Conservation (phyloP, 208 protist genomes). For the Crithidia bombi region DNA sequence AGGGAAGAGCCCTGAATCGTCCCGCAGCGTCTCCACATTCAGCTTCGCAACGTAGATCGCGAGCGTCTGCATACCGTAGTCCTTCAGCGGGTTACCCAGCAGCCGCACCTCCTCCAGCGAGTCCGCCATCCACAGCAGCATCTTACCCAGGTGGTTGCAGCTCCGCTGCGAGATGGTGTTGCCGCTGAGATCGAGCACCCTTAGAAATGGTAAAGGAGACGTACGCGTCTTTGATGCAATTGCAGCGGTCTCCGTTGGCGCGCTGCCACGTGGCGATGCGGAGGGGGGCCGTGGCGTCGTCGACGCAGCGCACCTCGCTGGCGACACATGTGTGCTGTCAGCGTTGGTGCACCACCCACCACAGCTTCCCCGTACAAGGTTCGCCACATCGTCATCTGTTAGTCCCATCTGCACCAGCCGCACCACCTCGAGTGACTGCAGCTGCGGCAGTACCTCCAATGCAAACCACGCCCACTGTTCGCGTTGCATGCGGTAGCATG, state of each 20-base stretch:
- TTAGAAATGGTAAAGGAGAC: slow-evolving; percentile 36
- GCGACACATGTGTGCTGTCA: background rate
- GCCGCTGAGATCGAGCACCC: slow-evolving; percentile 70
- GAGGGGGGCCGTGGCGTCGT: background rate
- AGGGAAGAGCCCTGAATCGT: slow-evolving; percentile 52
- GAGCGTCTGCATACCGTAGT: slow-evolving; percentile 83
- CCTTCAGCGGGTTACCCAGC: slow-evolving; percentile 61
- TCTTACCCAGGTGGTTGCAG: slow-evolving; percentile 63
- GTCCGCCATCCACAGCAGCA: slow-evolving; percentile 64
- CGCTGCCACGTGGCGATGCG: background rate
- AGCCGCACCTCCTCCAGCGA: slow-evolving; percentile 71
- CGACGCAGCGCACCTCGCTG: background rate
- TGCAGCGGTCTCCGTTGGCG: background rate
- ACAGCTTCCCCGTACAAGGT: slow-evolving; percentile 51
- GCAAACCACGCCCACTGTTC: slow-evolving; percentile 78
- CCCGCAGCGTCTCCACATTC: slow-evolving; percentile 32
- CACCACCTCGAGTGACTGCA: slow-evolving; percentile 52
- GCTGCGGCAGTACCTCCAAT: slow-evolving; percentile 56
- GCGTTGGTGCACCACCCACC: slow-evolving; percentile 1
- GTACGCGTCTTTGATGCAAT: background rate
- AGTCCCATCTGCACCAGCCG: slow-evolving; percentile 54
- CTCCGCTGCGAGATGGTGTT: slow-evolving; percentile 73
- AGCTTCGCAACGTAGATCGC: slow-evolving; percentile 72
- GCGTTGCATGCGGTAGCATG: slow-evolving; percentile 37
- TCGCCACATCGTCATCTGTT: slow-evolving; percentile 54